Evolutionary conservation across 2,329 filamentous ascomycete genomes (phyloP).

Genomic region (Cladosporium sp.): DNA sequence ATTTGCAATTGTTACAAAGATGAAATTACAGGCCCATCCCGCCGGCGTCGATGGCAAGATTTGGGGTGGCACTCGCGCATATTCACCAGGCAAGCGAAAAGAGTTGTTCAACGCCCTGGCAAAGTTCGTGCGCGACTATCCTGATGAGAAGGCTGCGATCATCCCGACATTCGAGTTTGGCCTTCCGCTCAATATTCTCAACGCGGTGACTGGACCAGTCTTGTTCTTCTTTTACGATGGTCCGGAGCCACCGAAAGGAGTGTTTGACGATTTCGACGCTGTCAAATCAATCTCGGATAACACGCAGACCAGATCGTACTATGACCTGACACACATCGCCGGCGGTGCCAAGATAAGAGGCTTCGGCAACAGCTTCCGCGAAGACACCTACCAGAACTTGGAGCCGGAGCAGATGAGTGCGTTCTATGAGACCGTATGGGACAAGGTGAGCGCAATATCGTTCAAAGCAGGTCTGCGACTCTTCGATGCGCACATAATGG

Average conservation of each 20-base stretch:
- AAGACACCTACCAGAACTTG: slow-evolving; percentile 25
- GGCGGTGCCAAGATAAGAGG: slow-evolving; percentile 25
- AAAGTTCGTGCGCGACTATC: not conserved
- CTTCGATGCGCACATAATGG: not conserved
- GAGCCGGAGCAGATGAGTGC: slow-evolving; percentile 25
- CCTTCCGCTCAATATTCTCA: not conserved
- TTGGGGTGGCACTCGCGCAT: not conserved
- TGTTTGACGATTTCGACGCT: not conserved
- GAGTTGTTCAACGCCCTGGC: not conserved
- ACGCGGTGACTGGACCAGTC: not conserved
- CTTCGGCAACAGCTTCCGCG: slow-evolving; percentile 29
- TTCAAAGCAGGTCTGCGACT: not conserved
- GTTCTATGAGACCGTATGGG: not conserved
- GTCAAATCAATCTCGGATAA: not conserved
- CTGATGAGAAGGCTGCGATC: not conserved
- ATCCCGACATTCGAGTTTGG: not conserved
- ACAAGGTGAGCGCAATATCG: not conserved
- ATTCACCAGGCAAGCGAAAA: not conserved
- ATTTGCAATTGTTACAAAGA: slow-evolving; percentile 42
- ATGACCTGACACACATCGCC: slow-evolving; percentile 11
- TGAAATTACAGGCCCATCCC: slow-evolving; percentile 28
- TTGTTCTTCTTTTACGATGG: not conserved
- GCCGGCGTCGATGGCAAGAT: slow-evolving; percentile 20
- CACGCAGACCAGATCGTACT: not conserved
- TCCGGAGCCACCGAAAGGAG: not conserved